Conservation (phyloP, 345 rosid genomes). For the Aquilaria yunnanensis region DNA sequence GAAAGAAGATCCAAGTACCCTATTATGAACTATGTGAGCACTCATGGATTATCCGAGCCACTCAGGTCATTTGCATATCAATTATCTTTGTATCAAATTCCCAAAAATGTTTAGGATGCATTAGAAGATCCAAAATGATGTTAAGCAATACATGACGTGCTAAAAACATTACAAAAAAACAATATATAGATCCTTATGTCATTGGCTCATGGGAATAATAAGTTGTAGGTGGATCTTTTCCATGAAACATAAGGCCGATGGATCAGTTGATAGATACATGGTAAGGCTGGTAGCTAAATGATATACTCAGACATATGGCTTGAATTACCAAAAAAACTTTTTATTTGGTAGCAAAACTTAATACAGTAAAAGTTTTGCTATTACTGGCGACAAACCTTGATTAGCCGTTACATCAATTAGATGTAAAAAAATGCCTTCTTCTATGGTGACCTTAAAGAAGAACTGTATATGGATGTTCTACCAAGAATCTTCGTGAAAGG, state of each 20-base stretch:
- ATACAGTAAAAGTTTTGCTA: background rate
- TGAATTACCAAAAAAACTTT: background rate
- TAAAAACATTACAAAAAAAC: no score
- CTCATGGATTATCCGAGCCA: background rate
- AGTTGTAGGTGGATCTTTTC: background rate
- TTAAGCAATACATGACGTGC: background rate
- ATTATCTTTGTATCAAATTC: background rate
- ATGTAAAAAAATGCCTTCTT: no score
- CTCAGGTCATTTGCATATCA: background rate
- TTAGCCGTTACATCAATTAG: no score
- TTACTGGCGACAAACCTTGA: no score
- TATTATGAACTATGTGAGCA: background rate
- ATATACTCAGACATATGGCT: background rate
- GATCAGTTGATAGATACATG: background rate
- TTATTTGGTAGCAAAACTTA: no score
- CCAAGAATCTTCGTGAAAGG: background rate
- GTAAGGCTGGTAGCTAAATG: background rate
- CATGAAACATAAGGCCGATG: background rate
- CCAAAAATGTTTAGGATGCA: background rate
- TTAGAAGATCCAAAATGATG: background rate
- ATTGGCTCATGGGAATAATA: background rate
- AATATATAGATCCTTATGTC: background rate
- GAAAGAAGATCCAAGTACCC: background rate
- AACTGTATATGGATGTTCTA: background rate
- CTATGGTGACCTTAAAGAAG: no score